These are phyloP conservation scores for Malassezia globosa DNA, from an alignment of 1,284 basidiomycete species.

Conservation along the genomic window DNA sequence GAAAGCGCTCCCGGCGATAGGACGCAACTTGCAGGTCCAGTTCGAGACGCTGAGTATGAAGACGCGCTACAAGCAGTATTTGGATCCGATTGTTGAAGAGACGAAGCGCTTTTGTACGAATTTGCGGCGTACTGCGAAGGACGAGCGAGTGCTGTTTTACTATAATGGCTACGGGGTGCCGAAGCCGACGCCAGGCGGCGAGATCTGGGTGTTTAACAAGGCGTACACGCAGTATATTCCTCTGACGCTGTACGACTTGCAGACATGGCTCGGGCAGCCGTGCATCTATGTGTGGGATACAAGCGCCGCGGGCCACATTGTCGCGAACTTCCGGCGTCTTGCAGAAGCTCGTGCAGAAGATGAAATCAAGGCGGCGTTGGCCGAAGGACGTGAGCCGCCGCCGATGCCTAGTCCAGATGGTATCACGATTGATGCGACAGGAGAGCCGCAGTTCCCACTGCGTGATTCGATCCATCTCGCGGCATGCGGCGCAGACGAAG, in stretches of 20 bases:
- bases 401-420: slow-evolving; percentile 18
- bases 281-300: slow-evolving; percentile 99
- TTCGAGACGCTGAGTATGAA: slow-evolving; percentile 79
- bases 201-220: slow-evolving; percentile 97
- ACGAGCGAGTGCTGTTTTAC: slow-evolving; percentile 89
- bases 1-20: slow-evolving; percentile 55
- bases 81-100: slow-evolving; percentile 91
- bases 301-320: slow-evolving; percentile 82
- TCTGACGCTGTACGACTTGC: slow-evolving; percentile 81
- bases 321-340: slow-evolving; percentile 79
- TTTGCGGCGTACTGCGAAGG: slow-evolving; percentile 75
- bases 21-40: slow-evolving; percentile 82
- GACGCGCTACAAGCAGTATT: slow-evolving; percentile 55
- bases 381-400: slow-evolving; percentile 22
- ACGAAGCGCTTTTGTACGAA: slow-evolving; percentile 77
- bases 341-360: slow-evolving; percentile 77
- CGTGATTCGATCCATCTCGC: slow-evolving; percentile 88
- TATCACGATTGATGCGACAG: slow-evolving; percentile 37
- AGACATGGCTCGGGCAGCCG: slow-evolving; percentile 70
- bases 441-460: slow-evolving; percentile 54
- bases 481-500: slow-evolving; percentile 81
- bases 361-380: slow-evolving; percentile 43
- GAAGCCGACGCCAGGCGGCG: slow-evolving; percentile 87
- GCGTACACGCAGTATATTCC: slow-evolving; percentile 98
- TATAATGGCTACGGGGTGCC: slow-evolving; percentile 98